A percentile compares a stretch with the other conserved stretches of the same genome.
Conservation (phyloP, 768 basidiomycete genomes). For the Galerina sulciceps region DNA sequence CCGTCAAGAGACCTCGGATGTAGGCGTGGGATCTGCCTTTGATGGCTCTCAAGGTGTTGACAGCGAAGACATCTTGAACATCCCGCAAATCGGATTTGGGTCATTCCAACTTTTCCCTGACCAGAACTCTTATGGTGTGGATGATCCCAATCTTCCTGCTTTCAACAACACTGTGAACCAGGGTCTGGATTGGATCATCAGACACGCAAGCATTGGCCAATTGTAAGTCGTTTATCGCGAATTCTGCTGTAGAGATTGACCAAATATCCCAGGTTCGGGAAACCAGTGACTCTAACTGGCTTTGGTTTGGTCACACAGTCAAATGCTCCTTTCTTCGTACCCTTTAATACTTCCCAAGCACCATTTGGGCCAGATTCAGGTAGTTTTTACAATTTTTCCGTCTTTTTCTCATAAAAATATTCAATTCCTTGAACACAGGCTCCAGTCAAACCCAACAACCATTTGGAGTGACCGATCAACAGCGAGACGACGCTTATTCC, state of each 20-base stretch:
- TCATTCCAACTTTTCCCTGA: conserved; percentile 74
- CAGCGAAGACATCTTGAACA: conserved; percentile 63
- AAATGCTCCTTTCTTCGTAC: conserved; percentile 58
- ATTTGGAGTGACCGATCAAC: conserved; percentile 55
- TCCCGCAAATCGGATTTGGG: conserved; percentile 59
- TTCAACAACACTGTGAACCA: conserved; percentile 56
- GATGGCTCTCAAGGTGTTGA: conserved; percentile 73
- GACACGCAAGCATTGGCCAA: conserved; percentile 46
- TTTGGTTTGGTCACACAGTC: conserved; percentile 68
- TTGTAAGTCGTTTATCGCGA: conserved; percentile 38
- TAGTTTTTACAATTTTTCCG: neutral
- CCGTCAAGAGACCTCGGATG: conserved; percentile 41
- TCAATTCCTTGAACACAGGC: neutral
- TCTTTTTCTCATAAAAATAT: neutral
- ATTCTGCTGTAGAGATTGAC: neutral
- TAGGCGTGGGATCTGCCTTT: conserved; percentile 50
- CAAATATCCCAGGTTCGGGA: conserved; percentile 46
- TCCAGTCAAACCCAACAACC: conserved; percentile 28
- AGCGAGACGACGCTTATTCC: conserved; percentile 56
- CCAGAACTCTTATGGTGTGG: conserved; percentile 56
- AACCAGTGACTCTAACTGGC: conserved; percentile 55
- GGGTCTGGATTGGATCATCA: conserved; percentile 59
- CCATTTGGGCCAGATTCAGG: conserved; percentile 40
- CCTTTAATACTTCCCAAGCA: conserved; percentile 58
- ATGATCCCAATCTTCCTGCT: conserved; percentile 51